Conservation (phyloP, 2,329 filamentous ascomycete genomes). For the Phoma herbarum region DNA sequence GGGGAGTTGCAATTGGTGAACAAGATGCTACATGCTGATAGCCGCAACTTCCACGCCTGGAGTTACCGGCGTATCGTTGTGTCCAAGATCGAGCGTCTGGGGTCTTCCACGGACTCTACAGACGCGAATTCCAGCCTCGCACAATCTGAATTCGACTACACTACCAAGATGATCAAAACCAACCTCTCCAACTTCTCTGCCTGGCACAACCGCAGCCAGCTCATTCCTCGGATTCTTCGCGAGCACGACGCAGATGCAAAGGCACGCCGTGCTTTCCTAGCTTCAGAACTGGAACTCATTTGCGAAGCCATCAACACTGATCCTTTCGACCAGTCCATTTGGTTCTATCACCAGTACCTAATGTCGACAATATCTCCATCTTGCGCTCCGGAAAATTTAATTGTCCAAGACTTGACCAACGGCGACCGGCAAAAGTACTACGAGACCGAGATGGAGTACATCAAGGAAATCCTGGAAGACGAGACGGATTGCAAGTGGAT, state of each 20-base stretch:
- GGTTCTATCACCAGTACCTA: conserved; percentile 95
- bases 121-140: conserved; percentile 65
- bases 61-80: conserved; percentile 85
- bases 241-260: conserved; percentile 72
- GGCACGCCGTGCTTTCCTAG: conserved; percentile 73
- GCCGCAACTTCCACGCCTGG: conserved; percentile 97
- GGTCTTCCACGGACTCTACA: conserved; percentile 1
- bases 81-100: conserved; percentile 71
- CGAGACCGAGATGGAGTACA: conserved; percentile 73
- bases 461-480: conserved; percentile 72
- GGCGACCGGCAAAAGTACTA: conserved; percentile 73
- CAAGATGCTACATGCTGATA: conserved; percentile 89
- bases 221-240: conserved; percentile 78
- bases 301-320: conserved; percentile 84
- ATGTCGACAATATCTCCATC: conserved; percentile 69
- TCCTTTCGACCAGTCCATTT: conserved; percentile 92
- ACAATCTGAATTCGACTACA: conserved; percentile 87
- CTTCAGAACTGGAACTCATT: conserved; percentile 79
- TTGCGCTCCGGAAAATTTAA: conserved; percentile 62
- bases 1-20: conserved; percentile 82
- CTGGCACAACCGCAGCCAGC: conserved; percentile 88
- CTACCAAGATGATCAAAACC: conserved; percentile 83
- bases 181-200: conserved; percentile 96
- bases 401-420: conserved; percentile 70
- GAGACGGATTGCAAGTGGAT: conserved; percentile 85